Conservation (phyloP, 2,329 filamentous ascomycete species). For the Neonectria sp. region DNA sequence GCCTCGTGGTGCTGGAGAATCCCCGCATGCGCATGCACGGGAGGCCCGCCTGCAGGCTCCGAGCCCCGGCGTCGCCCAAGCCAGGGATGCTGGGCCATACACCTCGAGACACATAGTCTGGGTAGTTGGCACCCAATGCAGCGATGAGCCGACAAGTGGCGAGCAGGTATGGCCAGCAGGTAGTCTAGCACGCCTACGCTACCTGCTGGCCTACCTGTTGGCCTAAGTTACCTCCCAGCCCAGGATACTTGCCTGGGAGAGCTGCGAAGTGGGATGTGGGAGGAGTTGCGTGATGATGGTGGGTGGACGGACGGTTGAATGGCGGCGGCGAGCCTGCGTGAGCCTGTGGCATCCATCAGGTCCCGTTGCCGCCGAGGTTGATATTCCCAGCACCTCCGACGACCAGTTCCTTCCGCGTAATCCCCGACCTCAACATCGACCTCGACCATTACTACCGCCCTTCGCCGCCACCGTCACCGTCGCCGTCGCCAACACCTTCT, state of each 20-base stretch:
- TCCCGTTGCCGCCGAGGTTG: conserved; percentile 31
- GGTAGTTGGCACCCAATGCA: conserved; percentile 44
- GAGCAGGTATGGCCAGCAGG: conserved; percentile 32
- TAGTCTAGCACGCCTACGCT: not conserved
- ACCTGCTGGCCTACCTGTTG: too few relatives aligned
- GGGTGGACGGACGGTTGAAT: not conserved
- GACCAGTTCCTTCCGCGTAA: conserved; percentile 3
- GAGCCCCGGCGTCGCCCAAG: conserved; percentile 44
- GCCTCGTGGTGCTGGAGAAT: conserved; percentile 28
- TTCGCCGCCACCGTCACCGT: conserved; percentile 1
- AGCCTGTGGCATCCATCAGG: conserved; percentile 16
- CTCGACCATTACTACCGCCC: not conserved
- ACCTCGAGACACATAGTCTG: conserved; percentile 45
- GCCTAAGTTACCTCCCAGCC: not conserved
- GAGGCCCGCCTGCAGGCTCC: conserved; percentile 45
- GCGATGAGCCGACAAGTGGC: conserved; percentile 50
- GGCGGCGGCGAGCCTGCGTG: not conserved
- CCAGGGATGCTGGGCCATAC: conserved; percentile 49
- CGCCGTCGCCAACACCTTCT: conserved; percentile 5
- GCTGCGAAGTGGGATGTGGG: not conserved
- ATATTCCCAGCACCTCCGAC: conserved; percentile 30
- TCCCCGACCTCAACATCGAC: conserved; percentile 3
- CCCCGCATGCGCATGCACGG: conserved; percentile 47
- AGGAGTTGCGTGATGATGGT: conserved; percentile 31
- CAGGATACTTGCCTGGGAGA: too few relatives aligned